Conservation (phyloP, 2,329 filamentous ascomycete species). For the Pseudopyrenochaeta lycopersici region DNA sequence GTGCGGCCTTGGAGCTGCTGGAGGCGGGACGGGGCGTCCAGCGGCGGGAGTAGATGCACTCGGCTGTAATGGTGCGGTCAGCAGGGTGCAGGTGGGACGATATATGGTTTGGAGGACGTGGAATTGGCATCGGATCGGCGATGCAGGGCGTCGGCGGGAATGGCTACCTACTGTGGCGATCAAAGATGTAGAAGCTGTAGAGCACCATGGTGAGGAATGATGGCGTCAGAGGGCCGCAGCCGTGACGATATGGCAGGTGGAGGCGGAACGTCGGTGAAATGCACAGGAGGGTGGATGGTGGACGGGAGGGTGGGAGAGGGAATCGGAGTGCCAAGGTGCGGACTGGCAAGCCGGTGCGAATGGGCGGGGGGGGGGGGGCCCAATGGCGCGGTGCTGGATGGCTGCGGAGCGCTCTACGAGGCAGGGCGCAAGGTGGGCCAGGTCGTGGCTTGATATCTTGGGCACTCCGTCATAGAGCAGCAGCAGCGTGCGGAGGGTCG, state of each 20-base stretch:
- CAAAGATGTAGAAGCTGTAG: slow-evolving; percentile 99
- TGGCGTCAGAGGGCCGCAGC: slow-evolving; percentile 1
- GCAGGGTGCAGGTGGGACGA: slow-evolving; percentile 11
- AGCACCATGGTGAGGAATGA: slow-evolving; percentile 73
- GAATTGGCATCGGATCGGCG: background rate
- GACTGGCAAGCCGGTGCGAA: slow-evolving; percentile 1
- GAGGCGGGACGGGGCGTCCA: slow-evolving; percentile 71
- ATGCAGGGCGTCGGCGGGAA: background rate
- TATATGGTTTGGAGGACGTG: background rate
- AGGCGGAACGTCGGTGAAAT: background rate
- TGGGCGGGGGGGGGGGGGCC: too few species aligned
- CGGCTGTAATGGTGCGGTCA: slow-evolving; percentile 66
- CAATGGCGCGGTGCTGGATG: too few species aligned
- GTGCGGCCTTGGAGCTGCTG: slow-evolving; percentile 55
- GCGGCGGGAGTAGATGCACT: slow-evolving; percentile 94
- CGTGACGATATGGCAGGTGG: background rate
- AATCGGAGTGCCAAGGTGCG: slow-evolving; percentile 5
- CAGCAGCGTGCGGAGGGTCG: too few species aligned
- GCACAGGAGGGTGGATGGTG: background rate
- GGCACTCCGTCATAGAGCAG: too few species aligned
- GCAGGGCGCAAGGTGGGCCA: too few species aligned
- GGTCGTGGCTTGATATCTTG: too few species aligned
- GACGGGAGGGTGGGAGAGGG: slow-evolving; percentile 4
- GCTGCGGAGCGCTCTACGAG: too few species aligned
- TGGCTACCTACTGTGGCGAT: slow-evolving; percentile 82